Evolutionary conservation across 352 stramenopile species (phyloP).

Genomic region (Thalassiosira livingstoniorum): DNA sequence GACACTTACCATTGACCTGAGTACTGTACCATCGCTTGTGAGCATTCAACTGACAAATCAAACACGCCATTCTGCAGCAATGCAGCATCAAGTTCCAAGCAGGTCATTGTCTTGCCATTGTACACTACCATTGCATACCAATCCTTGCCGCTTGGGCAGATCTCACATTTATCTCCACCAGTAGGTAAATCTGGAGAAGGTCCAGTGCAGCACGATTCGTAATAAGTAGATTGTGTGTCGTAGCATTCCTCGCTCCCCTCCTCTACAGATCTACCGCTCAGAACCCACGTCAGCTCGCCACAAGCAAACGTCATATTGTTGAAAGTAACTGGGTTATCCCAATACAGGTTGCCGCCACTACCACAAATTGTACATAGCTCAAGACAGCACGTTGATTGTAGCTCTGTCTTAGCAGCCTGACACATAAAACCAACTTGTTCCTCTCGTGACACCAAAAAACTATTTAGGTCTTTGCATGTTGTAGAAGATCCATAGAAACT

Average conservation of each 20-base stretch:
- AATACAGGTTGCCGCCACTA: conserved; percentile 57
- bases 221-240: conserved; percentile 57
- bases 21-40: conserved; percentile 50
- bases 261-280: conserved; percentile 55
- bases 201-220: conserved; percentile 62
- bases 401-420: conserved; percentile 59
- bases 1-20: conserved; percentile 46
- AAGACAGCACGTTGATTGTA: conserved; percentile 56
- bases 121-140: conserved; percentile 63
- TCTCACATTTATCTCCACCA: conserved; percentile 66
- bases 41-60: conserved; percentile 48
- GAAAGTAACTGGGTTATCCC: conserved; percentile 66
- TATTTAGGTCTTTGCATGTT: conserved; percentile 69
- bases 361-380: conserved; percentile 62
- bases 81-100: conserved; percentile 67
- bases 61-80: conserved; percentile 60
- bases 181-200: conserved; percentile 59
- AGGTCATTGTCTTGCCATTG: conserved; percentile 62
- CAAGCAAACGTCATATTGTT: conserved; percentile 66
- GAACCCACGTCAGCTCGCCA: conserved; percentile 65
- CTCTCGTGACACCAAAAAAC: conserved; percentile 61
- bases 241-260: conserved; percentile 59
- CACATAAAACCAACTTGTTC: conserved; percentile 65
- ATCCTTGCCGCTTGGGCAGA: conserved; percentile 66
- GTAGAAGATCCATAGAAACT: conserved; percentile 67